These are phyloP conservation scores for Macrophomina pseudophaseolina DNA, from an alignment of 2,329 filamentous ascomycete species.

Conservation along the genomic window DNA sequence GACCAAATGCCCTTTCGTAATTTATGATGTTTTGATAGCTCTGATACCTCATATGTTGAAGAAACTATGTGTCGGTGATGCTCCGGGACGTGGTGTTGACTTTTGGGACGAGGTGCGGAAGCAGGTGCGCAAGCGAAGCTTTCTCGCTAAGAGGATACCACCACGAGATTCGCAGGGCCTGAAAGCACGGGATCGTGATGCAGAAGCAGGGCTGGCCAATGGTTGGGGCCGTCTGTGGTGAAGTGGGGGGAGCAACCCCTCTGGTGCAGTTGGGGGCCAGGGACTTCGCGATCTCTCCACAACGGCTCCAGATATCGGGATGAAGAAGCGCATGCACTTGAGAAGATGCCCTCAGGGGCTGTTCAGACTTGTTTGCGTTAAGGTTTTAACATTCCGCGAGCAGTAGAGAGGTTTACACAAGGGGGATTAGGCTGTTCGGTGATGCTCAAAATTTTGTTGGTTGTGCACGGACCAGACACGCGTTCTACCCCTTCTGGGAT, in stretches of 20 bases:
- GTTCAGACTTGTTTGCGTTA: background rate
- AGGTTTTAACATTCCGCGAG: background rate
- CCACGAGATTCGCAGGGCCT: background rate
- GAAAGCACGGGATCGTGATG: background rate
- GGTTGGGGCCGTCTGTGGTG: too few species aligned
- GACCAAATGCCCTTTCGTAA: conserved; percentile 37
- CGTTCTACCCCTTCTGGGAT: background rate
- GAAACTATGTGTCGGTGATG: fast-evolving
- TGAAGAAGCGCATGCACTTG: background rate
- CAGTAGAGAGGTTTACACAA: background rate
- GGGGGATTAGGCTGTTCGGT: background rate
- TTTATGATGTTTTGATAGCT: background rate
- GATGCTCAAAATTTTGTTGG: background rate
- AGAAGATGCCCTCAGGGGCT: too few species aligned
- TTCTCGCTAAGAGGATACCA: background rate
- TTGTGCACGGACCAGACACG: background rate
- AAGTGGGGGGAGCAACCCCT: background rate
- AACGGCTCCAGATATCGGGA: background rate
- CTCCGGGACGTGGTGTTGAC: background rate
- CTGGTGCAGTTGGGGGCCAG: background rate
- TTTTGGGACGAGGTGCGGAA: background rate
- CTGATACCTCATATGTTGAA: background rate
- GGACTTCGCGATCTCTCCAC: background rate
- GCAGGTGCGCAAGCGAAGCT: background rate
- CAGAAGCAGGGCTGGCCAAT: background rate